A percentile compares a stretch with the other conserved stretches of the same genome.
Evolutionary conservation across 176 grass and related monocot species (phyloP).

Genomic region (Eremochloa ophiuroides): DNA sequence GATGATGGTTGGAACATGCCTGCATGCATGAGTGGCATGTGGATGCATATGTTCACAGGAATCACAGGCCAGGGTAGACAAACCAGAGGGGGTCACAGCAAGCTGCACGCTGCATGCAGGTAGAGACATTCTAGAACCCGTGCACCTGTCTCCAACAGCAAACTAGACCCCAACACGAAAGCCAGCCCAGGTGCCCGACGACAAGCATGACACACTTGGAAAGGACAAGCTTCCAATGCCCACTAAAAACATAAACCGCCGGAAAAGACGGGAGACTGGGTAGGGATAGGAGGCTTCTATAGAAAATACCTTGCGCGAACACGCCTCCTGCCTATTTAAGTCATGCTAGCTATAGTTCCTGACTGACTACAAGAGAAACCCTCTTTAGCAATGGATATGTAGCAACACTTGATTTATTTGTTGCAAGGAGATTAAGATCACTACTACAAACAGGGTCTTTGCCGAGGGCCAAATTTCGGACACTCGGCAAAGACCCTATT

Average conservation of each 20-base stretch:
- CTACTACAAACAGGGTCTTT: no score
- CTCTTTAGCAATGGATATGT: no score
- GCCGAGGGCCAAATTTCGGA: no score
- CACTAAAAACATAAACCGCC: background rate
- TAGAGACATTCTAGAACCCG: background rate
- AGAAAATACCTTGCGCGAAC: background rate
- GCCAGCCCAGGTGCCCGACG: background rate
- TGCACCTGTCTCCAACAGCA: background rate
- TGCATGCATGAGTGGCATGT: no score
- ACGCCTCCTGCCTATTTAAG: background rate
- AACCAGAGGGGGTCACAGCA: background rate
- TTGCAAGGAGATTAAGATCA: no score
- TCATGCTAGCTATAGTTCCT: no score
- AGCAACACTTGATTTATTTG: no score
- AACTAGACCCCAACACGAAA: background rate
- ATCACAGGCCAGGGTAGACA: no score
- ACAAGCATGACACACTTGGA: background rate
- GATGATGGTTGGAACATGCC: no score
- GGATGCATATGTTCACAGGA: background rate
- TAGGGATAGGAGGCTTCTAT: background rate
- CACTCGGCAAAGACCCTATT: no score
- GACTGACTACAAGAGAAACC: no score
- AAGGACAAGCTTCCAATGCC: background rate
- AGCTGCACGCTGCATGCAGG: background rate
- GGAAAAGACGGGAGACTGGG: background rate